Evolutionary conservation across 768 basidiomycete species (phyloP).

Genomic region (Krasilnikovozyma curviuscula): DNA sequence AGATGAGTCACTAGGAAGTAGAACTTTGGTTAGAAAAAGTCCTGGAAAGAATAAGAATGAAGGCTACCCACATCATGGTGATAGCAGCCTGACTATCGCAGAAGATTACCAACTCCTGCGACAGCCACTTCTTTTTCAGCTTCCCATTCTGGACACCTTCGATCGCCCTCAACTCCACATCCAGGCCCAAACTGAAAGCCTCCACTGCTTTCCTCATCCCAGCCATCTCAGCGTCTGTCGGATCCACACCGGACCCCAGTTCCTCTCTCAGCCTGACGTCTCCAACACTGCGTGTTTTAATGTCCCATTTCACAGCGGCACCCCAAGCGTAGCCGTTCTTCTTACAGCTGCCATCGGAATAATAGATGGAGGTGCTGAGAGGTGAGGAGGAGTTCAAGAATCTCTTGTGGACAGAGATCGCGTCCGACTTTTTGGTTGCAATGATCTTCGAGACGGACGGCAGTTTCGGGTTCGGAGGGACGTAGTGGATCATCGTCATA

Average conservation of each 20-base stretch:
- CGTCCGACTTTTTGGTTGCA: constrained; percentile 9
- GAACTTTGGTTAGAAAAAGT: not conserved
- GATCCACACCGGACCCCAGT: constrained; percentile 18
- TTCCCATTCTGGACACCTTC: constrained; percentile 12
- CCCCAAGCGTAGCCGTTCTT: constrained; percentile 19
- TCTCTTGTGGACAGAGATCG: constrained; percentile 7
- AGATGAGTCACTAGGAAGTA: constrained; percentile 17
- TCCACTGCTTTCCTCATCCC: constrained; percentile 23
- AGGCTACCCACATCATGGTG: constrained; percentile 9
- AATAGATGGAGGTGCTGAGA: constrained; percentile 5
- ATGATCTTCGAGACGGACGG: constrained; percentile 13
- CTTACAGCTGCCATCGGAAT: constrained; percentile 9
- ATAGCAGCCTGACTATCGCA: constrained; percentile 25
- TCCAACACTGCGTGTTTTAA: constrained; percentile 5
- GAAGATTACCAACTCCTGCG: constrained; percentile 22
- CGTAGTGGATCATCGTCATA: constrained; percentile 10
- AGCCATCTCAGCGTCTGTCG: constrained; percentile 22
- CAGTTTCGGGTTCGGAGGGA: constrained; percentile 8
- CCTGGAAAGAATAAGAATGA: not conserved
- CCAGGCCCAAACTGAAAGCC: constrained; percentile 18
- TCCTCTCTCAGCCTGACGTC: constrained; percentile 18
- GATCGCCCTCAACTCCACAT: constrained; percentile 16
- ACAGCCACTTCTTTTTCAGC: constrained; percentile 4
- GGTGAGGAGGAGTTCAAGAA: constrained; percentile 1
- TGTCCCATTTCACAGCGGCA: constrained; percentile 24